Base-by-base conservation (phyloP, 2,329 filamentous ascomycete genomes). In the Xylariaceae sp. region DNA sequence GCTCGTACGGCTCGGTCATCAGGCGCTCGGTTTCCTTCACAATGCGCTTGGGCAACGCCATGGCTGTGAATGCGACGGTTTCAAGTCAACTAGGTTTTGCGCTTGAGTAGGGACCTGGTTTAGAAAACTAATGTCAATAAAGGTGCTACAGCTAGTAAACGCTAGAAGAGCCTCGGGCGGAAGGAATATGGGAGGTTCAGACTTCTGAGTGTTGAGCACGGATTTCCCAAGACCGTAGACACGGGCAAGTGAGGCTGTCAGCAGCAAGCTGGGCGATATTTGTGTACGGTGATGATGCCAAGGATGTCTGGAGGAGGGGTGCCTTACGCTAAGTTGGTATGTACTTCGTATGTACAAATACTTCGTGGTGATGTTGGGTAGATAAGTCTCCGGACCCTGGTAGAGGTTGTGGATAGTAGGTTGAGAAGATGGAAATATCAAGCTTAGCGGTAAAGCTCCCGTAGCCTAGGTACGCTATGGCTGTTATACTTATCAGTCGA, bases 1-100 rank as follows among this genome's bases (percentile, higher is more conserved):
- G 48, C 51, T 40, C 89, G 73, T 81, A 96, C 90, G 94, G 94
- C 75, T 99, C 94, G 60, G 89, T 89, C 84, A 95, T 91, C 64
- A 99, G 82, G 69, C 94, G 86, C 76, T 99, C 92, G 26, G 94
- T 99, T 82, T 99, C 95, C 76, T 99, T 99, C 69, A 97, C 83
- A 69, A 99, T 99, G 70, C 94, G 83, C 80, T 99, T 99, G 34
- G 94, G 92, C 62, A 99, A 79, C 60, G 90, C 85, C 89, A 84
- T 84, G 57, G 62, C 64, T n/a, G 32, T 30, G 41, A 27, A 56
- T 29, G 2, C 19, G 32, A 31, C 9, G 39, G 12, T 40, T n/a
- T 19, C 19, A 19, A 37, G 11, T 12, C 6, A 11, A 19, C 5
- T 4, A 29, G 27, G 9, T 12, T 40, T 34, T n/a, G 35, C 8